Base-by-base conservation (phyloP, 805 yeast species). In the Hanseniaspora pseudoguilliermondii region DNA sequence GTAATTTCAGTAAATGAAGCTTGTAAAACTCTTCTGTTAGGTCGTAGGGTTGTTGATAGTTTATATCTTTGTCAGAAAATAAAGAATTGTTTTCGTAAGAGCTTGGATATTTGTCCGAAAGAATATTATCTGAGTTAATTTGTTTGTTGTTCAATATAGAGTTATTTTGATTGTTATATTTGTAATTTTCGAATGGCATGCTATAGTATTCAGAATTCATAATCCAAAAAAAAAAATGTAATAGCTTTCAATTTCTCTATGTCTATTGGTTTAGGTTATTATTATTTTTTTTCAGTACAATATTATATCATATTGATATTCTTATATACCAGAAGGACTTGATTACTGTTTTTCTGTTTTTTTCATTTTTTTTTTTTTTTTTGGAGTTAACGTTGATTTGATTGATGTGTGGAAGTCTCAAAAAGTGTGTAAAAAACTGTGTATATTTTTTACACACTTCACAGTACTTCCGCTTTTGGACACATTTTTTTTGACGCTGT, bases 21-120 rank as follows among this genome's bases (percentile, higher is more conserved):
- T 48, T 36, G 21, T 48, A 48, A 48, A 38, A 48, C 34, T 38
- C 36, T 39, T 48, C 44, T 8, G 52, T n/a, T 11, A 48, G 25
- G 25, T 48, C 44, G 27, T 18, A 48, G 2, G 43, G 27, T 32
- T 35, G 21, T 25, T 25, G 20, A 36, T 18, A 25, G 13, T 32
- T 20, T 2, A 18, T 3, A n/a, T 13, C 20, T 15, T 46, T 32
- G 11, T n/a, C n/a, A 9, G 25, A 29, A 20, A 20, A 29, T 13
- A 29, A 23, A 23, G 36, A 29, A 20, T 46, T 29, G 23, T 18
- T 32, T n/a, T 46, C 49, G 11, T 11, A n/a, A 8, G 36, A 20
- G 39, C 35, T 29, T 10, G 38, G 10, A 16, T 46, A 46, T 46
- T 16, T 46, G n/a, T 46, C 25, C 10, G 35, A 46, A 3, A 40